Conservation (phyloP, 352 stramenopile species). For the Pythium brachiatum region DNA sequence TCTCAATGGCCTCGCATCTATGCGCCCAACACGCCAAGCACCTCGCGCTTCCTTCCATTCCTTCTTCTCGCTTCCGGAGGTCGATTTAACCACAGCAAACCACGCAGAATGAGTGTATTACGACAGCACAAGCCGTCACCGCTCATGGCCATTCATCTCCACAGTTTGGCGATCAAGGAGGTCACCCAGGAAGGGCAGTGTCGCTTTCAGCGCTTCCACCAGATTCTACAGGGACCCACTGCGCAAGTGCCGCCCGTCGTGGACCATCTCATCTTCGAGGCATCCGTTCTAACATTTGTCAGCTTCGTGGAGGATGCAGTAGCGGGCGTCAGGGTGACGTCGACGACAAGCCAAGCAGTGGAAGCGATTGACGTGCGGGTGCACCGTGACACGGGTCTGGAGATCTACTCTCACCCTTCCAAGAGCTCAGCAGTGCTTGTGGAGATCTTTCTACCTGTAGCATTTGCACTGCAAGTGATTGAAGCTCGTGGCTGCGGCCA, state of each 20-base stretch:
- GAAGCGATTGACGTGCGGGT: constrained; percentile 13
- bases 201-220: constrained; percentile 1
- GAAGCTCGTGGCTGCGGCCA: constrained; percentile 4
- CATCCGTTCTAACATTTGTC: background rate
- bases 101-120: background rate
- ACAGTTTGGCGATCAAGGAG: background rate
- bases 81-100: background rate
- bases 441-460: constrained; percentile 10
- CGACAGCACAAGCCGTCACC: background rate
- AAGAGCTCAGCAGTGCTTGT: constrained; percentile 7
- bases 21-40: too few relatives aligned
- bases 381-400: constrained; percentile 15
- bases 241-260: constrained; percentile 3
- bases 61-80: too few relatives aligned
- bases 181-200: background rate
- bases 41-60: too few relatives aligned
- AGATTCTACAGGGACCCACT: background rate
- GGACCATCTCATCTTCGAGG: constrained; percentile 6
- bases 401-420: background rate
- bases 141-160: constrained; percentile 10
- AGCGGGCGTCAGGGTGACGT: constrained; percentile 1
- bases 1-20: background rate
- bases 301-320: background rate
- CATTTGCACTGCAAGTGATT: constrained; percentile 1
- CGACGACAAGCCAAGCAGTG: background rate